These are phyloP conservation scores for Phellopilus nigrolimitatus DNA, from an alignment of 1,284 basidiomycete genomes.

Conservation along the genomic window DNA sequence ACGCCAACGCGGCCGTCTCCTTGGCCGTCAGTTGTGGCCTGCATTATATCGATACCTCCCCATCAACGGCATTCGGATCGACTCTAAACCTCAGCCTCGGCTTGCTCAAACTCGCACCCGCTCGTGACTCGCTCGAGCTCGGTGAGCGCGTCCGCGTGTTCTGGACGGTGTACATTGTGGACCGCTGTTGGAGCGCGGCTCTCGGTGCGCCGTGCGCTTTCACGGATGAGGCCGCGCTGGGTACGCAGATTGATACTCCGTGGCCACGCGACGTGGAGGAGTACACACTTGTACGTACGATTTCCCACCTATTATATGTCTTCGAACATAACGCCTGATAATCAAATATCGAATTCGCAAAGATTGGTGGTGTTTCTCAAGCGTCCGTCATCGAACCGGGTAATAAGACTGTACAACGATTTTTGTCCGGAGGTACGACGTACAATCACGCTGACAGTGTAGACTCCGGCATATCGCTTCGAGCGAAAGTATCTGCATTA, in stretches of 20 bases:
- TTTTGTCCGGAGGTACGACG: no score
- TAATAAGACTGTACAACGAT: no score
- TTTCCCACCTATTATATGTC: no score
- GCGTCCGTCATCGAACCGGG: no score
- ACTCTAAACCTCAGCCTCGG: background rate
- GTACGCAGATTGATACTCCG: conserved; percentile 50
- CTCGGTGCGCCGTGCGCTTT: conserved; percentile 45
- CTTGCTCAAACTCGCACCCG: conserved; percentile 23
- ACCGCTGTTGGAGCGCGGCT: conserved; percentile 57
- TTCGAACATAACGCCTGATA: no score
- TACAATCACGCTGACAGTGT: no score
- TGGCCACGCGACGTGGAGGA: conserved; percentile 58
- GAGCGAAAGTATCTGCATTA: background rate
- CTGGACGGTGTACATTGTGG: conserved; percentile 66
- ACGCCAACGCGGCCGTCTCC: conserved; percentile 33
- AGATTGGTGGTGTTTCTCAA: no score
- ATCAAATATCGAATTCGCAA: no score
- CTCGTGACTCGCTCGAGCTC: conserved; percentile 41
- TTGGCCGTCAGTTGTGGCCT: conserved; percentile 33
- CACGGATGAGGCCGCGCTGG: conserved; percentile 38
- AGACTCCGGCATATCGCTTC: no score
- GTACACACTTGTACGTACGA: no score
- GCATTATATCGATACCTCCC: conserved; percentile 29
- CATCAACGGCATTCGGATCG: background rate
- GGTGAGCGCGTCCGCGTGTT: conserved; percentile 63